Evolutionary conservation across 768 basidiomycete genomes (phyloP), one percentile per base, ranked within the genome.

Genomic region (Cystofilobasidium capitatum): DNA sequence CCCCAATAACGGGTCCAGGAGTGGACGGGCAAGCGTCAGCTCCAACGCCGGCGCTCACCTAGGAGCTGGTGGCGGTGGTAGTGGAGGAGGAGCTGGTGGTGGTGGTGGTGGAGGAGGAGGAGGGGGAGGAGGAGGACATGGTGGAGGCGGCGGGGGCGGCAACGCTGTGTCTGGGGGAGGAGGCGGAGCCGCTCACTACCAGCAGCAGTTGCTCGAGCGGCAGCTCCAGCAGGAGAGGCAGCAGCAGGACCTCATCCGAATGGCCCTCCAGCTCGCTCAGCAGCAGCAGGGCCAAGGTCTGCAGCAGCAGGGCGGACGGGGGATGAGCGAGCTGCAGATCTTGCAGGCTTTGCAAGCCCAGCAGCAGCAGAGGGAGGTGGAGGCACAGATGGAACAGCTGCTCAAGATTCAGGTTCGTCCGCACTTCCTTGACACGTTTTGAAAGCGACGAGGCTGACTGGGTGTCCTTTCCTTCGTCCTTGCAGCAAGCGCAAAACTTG

Each of bases 341-440:
- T 44, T 69, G 9, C 68, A 69, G 63, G 68, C 68, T 16, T 63
- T 35, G 44, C 67, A 58, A 36, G 20, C 39, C 14, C 66, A 68
- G 66, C 60, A 61, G 49, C 66, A 67, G 51, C 66, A 68, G 61
- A 24, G 61, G 8, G 61, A 68, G 36, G 55, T 63, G 16, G 62
- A 69, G 57, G 62, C 62, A 20, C 68, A 69, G 45, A 40, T 65
- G 40, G 63, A 69, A 26, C 68, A 69, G 45, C 63, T 69, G n/a
- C 29, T 69, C 33, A 64, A 58, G 63, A 39, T 64, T 16, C 68
- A 69, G 22, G 66, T 68, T 10, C 20, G 66, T 60, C 33, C 10
- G 20, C 40, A 42, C 40, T 20, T 20, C 33, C 33, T 49, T 57
- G 7, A 6, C 36, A 22, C 36, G 1, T 47, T 2, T 3, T 33